These are phyloP conservation scores for Suillus alpinus DNA, from an alignment of 768 basidiomycete genomes.

Conservation along the genomic window DNA sequence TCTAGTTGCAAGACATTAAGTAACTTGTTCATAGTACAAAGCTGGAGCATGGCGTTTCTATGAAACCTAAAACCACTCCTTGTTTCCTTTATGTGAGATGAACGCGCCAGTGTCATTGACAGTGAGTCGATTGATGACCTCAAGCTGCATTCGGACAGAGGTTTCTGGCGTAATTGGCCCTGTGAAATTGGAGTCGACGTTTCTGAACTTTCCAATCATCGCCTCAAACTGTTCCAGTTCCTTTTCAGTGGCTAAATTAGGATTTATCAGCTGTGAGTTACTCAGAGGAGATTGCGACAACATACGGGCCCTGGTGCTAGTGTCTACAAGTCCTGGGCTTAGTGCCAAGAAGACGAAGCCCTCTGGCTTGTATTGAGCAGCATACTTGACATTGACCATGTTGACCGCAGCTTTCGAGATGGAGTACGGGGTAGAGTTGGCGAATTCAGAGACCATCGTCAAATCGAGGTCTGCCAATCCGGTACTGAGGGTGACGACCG, in stretches of 20 bases:
- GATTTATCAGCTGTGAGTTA: neutral
- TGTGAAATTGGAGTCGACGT: constrained; percentile 11
- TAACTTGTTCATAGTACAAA: neutral
- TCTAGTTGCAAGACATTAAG: neutral
- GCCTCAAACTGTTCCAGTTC: constrained; percentile 2
- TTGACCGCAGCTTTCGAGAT: constrained; percentile 38
- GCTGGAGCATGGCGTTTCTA: neutral
- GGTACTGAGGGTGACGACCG: constrained; percentile 28
- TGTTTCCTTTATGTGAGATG: constrained; percentile 22
- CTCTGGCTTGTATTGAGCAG: constrained; percentile 27
- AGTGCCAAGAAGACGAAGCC: constrained; percentile 35
- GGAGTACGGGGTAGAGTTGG: constrained; percentile 23
- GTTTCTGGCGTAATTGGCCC: constrained; percentile 18
- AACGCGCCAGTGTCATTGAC: constrained; percentile 17
- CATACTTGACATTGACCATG: constrained; percentile 37
- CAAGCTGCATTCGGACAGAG: constrained; percentile 16
- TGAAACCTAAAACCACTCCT: constrained; percentile 18
- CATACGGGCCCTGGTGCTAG: neutral
- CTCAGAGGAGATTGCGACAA: neutral
- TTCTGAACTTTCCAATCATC: constrained; percentile 12
- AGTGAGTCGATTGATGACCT: constrained; percentile 14
- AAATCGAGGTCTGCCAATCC: constrained; percentile 30
- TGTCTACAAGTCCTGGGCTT: constrained; percentile 36
- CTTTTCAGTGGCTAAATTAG: constrained; percentile 8
- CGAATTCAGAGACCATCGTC: constrained; percentile 13